phyloP scores from a whole-genome alignment of 176 grass and related monocot genomes.

The Avena atlantica region DNA sequence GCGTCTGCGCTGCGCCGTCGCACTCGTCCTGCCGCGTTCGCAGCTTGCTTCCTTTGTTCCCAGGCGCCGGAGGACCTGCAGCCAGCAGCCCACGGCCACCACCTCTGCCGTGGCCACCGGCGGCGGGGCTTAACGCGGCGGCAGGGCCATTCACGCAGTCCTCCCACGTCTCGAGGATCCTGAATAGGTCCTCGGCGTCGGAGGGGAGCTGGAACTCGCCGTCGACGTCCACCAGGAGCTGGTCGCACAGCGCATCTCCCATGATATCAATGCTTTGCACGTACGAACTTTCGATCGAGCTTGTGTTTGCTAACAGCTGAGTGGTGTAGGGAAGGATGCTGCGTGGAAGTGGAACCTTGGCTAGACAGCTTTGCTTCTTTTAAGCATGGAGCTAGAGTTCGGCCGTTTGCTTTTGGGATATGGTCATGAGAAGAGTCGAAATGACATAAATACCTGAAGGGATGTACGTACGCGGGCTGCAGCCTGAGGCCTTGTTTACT shows the following conservation, averaged over 20 bases:
- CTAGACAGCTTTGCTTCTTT: conserved; percentile 35
- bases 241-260: conserved; percentile 57
- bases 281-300: not conserved
- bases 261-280: conserved; percentile 12
- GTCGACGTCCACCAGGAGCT: conserved; percentile 51
- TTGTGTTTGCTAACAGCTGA: not conserved
- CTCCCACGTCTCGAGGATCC: conserved; percentile 73
- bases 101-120: not conserved
- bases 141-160: conserved; percentile 44
- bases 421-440: conserved; percentile 37
- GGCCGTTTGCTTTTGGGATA: conserved; percentile 38
- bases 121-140: not conserved
- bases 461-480: conserved; percentile 3
- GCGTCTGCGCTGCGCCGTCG: not conserved
- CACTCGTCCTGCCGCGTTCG: not conserved
- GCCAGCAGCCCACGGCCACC: not conserved
- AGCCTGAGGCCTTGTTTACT: too few species aligned
- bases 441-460: conserved; percentile 46
- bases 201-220: conserved; percentile 38
- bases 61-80: not conserved
- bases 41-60: not conserved
- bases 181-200: conserved; percentile 62
- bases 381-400: conserved; percentile 29
- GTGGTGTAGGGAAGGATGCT: conserved; percentile 8
- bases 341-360: conserved; percentile 16